phyloP scores from a whole-genome alignment of 2,329 filamentous ascomycete species.

The Cryphonectria carpinicola region DNA sequence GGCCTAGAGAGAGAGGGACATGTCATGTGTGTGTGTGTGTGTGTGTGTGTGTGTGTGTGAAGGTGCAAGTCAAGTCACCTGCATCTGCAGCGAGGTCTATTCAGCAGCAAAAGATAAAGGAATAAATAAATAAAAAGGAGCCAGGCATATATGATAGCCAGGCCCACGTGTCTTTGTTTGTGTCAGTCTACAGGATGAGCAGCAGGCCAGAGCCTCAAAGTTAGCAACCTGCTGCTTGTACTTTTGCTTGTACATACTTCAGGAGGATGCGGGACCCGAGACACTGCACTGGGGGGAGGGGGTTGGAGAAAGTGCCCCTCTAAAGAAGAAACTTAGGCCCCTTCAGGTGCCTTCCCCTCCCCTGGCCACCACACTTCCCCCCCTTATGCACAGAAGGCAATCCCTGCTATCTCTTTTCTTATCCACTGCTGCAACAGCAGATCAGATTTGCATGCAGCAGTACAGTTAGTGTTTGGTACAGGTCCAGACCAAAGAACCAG shows the following conservation, averaged over 20 bases:
- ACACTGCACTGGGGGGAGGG: background rate
- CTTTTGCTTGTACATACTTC: background rate
- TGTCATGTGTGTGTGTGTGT: background rate
- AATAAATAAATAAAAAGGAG: background rate
- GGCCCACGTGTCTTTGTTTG: background rate
- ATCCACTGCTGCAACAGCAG: background rate
- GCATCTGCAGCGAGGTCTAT: background rate
- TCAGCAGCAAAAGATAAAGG: too few species aligned
- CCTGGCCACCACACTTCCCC: background rate
- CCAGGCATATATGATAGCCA: background rate
- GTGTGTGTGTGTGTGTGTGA: background rate
- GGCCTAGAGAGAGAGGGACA: background rate
- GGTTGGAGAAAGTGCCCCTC: background rate
- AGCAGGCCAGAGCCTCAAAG: background rate
- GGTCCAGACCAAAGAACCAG: background rate
- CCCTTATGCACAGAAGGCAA: background rate
- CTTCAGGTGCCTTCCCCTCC: background rate
- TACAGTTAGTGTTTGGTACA: background rate
- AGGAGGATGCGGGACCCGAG: background rate
- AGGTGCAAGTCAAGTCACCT: background rate
- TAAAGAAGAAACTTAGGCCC: background rate
- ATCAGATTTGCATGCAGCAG: too few species aligned
- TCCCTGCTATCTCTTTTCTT: constrained; percentile 11
- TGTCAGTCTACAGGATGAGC: background rate
- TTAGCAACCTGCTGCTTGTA: background rate